phyloP scores from a whole-genome alignment of 495 filamentous ascomycete genomes.

The Penicillium diatomitis region DNA sequence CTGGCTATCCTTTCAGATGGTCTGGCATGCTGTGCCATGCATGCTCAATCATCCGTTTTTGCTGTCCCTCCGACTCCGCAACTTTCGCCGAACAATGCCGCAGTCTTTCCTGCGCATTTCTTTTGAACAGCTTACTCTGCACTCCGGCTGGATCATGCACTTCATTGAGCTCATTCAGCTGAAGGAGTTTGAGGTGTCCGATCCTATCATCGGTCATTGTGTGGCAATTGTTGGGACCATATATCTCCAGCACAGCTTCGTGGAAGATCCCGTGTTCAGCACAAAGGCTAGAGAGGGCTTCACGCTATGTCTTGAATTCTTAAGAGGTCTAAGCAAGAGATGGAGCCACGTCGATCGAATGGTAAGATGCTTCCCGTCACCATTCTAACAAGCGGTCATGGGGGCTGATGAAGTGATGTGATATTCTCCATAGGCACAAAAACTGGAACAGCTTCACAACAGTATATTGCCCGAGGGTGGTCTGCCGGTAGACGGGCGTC shows the following conservation, averaged over 20 bases:
- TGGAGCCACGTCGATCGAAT: constrained; percentile 25
- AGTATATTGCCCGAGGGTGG: constrained; percentile 19
- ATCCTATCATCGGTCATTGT: constrained; percentile 24
- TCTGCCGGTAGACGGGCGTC: background rate
- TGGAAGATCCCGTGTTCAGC: constrained; percentile 23
- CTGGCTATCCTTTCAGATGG: constrained; percentile 35
- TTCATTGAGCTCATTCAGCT: constrained; percentile 21
- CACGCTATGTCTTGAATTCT: constrained; percentile 24
- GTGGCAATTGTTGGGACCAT: constrained; percentile 27
- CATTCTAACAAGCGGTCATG: background rate
- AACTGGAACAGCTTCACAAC: constrained; percentile 21
- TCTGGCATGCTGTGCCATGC: constrained; percentile 34
- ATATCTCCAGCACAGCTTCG: constrained; percentile 29
- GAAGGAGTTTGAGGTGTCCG: constrained; percentile 26
- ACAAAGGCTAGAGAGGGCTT: constrained; percentile 22
- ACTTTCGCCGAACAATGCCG: constrained; percentile 30
- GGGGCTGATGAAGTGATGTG: background rate
- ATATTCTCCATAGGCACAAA: constrained; percentile 7
- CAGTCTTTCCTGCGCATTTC: constrained; percentile 29
- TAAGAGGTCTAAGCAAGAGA: constrained; percentile 12
- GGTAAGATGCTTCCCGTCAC: constrained; percentile 2
- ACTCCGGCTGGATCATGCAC: constrained; percentile 25
- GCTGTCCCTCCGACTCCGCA: constrained; percentile 31
- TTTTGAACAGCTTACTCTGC: constrained; percentile 25
- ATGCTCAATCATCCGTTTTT: constrained; percentile 37